phyloP scores from a whole-genome alignment of 371 early-diverging fungal species.

The Mortierella sp. region DNA sequence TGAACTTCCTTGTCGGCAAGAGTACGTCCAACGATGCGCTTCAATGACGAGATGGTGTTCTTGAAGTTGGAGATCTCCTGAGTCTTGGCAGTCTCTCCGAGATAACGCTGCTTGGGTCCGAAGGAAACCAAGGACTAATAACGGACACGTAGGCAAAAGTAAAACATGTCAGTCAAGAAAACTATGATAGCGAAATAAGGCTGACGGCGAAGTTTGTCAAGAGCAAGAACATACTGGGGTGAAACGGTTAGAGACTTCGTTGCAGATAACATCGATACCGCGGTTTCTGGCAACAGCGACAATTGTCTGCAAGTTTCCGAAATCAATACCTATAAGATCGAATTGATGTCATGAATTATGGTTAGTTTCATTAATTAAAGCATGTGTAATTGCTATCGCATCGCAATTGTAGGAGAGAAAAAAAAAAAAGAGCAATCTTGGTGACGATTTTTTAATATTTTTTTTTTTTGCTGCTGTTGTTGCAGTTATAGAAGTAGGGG shows the following conservation, averaged over 20 bases:
- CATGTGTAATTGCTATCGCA: neutral
- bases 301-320: conserved; percentile 95
- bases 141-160: neutral
- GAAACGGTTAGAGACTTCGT: conserved; percentile 97
- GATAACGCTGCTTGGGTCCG: conserved; percentile 93
- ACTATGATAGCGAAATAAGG: neutral
- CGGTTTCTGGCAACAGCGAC: conserved; percentile 98
- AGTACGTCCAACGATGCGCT: conserved; percentile 88
- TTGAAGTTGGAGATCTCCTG: conserved; percentile 96
- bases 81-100: conserved; percentile 97
- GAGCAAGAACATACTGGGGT: conserved; percentile 83
- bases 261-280: conserved; percentile 97
- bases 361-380: neutral
- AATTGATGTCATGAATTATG: neutral
- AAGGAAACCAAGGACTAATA: conserved; percentile 88
- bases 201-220: neutral
- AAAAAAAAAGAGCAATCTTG: no score
- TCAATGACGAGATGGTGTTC: conserved; percentile 87
- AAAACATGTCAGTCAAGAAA: neutral
- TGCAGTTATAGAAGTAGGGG: neutral
- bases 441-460: no score
- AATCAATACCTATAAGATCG: conserved; percentile 86
- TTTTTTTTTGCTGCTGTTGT: no score
- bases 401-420: no score
- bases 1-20: conserved; percentile 90